A percentile compares a stretch with the other conserved stretches of the same genome.
Evolutionary conservation across 441 rosid species (phyloP).

Genomic region (Gossypium davidsonii): DNA sequence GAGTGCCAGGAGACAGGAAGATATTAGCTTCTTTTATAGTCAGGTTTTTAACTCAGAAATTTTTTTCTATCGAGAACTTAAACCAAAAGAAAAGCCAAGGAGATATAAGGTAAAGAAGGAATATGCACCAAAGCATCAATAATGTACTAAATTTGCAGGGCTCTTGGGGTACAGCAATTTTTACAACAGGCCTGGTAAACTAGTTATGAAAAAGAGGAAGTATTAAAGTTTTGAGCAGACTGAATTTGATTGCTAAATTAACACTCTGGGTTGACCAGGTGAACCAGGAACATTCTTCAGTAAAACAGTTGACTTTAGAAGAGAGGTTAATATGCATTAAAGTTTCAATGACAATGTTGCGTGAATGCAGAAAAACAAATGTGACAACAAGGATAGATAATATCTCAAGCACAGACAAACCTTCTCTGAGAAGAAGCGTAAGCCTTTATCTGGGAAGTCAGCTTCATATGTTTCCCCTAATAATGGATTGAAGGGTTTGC

Average conservation of each 20-base stretch:
- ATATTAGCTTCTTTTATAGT: neutral
- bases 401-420: slow-evolving; percentile 25
- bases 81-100: neutral
- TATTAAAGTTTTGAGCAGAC: neutral
- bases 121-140: neutral
- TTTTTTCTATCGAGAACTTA: neutral
- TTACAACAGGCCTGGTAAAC: neutral
- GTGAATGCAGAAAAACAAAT: neutral
- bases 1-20: neutral
- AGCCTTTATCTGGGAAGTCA: slow-evolving; percentile 77
- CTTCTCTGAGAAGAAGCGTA: slow-evolving; percentile 76
- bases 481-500: slow-evolving; percentile 88
- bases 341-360: neutral
- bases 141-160: neutral
- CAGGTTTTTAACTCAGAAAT: neutral
- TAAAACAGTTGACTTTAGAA: neutral
- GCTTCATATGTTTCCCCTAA: slow-evolving; percentile 90
- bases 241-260: neutral
- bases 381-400: neutral
- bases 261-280: neutral
- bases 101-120: neutral
- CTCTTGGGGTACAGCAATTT: neutral
- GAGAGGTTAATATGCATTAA: neutral
- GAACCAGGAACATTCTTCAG: neutral
- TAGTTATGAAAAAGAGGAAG: neutral